Conservation (phyloP, 164 flowering plant genomes). For the Magnolia kwangsiensis region DNA sequence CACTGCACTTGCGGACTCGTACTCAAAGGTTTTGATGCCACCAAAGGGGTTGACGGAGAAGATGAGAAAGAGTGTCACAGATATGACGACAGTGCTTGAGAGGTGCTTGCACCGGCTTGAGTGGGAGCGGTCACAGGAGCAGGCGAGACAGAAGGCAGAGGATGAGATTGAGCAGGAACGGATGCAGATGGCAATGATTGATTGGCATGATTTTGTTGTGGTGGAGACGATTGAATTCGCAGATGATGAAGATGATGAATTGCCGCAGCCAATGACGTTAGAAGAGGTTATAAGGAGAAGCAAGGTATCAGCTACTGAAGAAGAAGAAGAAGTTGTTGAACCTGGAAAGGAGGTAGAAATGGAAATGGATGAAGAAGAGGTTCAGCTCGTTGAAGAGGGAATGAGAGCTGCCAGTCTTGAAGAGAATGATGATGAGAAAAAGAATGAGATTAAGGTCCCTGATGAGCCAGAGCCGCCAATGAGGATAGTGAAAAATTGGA, state of each 20-base stretch:
- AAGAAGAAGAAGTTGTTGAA: constrained; percentile 60
- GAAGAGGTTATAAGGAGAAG: constrained; percentile 98
- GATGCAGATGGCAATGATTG: constrained; percentile 95
- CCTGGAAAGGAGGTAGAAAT: constrained; percentile 89
- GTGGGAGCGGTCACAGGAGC: constrained; percentile 97
- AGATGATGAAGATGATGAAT: constrained; percentile 96
- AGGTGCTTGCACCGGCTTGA: constrained; percentile 87
- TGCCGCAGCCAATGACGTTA: constrained; percentile 94
- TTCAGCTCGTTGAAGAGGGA: constrained; percentile 89
- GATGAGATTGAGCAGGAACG: constrained; percentile 97
- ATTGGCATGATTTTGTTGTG: constrained; percentile 99
- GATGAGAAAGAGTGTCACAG: constrained; percentile 62
- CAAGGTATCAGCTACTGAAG: constrained; percentile 62
- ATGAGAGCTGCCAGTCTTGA: constrained; percentile 80
- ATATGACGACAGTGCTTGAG: constrained; percentile 88
- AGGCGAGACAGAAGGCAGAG: constrained; percentile 95
- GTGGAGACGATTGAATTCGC: constrained; percentile 92
- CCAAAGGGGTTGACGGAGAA: constrained; percentile 83
- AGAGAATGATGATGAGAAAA: constrained; percentile 56
- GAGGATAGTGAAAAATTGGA: constrained; percentile 98
- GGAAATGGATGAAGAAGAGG: constrained; percentile 99
- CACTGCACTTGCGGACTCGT: constrained; percentile 91
- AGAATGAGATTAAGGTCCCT: constrained; percentile 29
- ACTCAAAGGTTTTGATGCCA: constrained; percentile 93
- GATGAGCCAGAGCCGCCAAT: constrained; percentile 85